A percentile compares a stretch with the other conserved stretches of the same genome.
Evolutionary conservation across 129 eudicot species (phyloP).

Genomic region (Ambrosia trifida): DNA sequence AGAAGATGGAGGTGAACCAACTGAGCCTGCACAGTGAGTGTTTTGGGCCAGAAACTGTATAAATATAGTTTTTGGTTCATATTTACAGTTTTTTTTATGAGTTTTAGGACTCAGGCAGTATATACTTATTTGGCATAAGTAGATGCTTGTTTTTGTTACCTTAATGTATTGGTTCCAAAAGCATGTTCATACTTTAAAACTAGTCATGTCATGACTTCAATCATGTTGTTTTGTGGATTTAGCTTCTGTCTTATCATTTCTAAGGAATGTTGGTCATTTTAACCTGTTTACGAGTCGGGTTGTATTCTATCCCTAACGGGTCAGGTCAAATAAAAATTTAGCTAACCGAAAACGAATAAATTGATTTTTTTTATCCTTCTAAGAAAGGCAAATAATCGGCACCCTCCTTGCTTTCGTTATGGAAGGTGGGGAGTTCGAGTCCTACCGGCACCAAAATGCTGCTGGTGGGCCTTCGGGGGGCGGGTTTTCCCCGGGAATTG

Average conservation of each 20-base stretch:
- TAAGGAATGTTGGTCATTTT: not conserved
- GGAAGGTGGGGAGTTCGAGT: no score
- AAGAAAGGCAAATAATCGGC: no score
- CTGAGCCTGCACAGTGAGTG: conserved; percentile 29
- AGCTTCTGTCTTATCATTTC: not conserved
- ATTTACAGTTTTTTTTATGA: conserved; percentile 27
- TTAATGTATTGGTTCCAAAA: conserved; percentile 27
- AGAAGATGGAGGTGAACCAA: conserved; percentile 49
- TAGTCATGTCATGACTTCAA: conserved; percentile 23
- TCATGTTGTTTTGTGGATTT: not conserved
- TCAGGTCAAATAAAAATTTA: not conserved
- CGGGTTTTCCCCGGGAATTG: no score
- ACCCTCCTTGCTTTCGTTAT: no score
- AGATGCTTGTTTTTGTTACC: conserved; percentile 24
- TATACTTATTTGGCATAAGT: conserved; percentile 6
- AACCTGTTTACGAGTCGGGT: not conserved
- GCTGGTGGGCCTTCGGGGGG: no score
- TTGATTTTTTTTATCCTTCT: not conserved
- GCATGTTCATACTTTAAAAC: conserved; percentile 20
- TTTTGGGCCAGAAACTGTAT: not conserved
- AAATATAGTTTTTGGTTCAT: conserved; percentile 11
- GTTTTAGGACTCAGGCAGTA: conserved; percentile 17
- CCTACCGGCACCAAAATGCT: no score
- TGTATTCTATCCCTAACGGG: not conserved
- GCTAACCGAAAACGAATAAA: not conserved